Percentiles rank a stretch among this genome's conserved stretches.
Evolutionary conservation across 257 asterid genomes (phyloP).

Genomic region (Capsicum pubescens): DNA sequence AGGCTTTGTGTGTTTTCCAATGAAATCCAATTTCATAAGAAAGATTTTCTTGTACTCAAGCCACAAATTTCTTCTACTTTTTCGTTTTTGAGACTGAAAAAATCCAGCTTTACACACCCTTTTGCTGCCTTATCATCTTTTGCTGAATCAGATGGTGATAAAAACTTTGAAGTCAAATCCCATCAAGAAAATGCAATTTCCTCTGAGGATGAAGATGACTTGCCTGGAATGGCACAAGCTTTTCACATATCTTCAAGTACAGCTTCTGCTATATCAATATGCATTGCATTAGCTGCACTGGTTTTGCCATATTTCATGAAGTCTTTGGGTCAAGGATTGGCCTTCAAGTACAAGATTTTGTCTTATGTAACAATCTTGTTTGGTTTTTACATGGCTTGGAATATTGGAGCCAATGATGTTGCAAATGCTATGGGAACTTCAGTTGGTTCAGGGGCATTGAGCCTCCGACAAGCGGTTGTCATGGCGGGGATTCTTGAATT

Average conservation of each 20-base stretch:
- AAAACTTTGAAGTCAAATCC: slow-evolving; percentile 26
- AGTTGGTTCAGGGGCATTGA: slow-evolving; percentile 91
- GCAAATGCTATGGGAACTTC: slow-evolving; percentile 99
- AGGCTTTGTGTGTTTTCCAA: slow-evolving; percentile 32
- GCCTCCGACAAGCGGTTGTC: slow-evolving; percentile 86
- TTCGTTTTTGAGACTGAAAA: slow-evolving; percentile 40
- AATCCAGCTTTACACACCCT: slow-evolving; percentile 40
- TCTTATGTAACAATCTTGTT: slow-evolving; percentile 74
- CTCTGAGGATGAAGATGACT: slow-evolving; percentile 36
- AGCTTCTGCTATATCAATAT: slow-evolving; percentile 74
- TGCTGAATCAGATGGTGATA: slow-evolving; percentile 59
- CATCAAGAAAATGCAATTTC: slow-evolving; percentile 36
- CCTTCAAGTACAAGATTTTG: slow-evolving; percentile 54
- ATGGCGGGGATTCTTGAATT: slow-evolving; percentile 85
- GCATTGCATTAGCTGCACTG: slow-evolving; percentile 80
- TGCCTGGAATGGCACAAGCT: slow-evolving; percentile 84
- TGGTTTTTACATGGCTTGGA: slow-evolving; percentile 99
- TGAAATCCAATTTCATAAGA: slow-evolving; percentile 41
- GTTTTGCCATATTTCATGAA: slow-evolving; percentile 72
- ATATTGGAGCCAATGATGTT: slow-evolving; percentile 95
- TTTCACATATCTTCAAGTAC: slow-evolving; percentile 70
- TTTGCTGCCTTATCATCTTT: slow-evolving; percentile 71
- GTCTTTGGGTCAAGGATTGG: slow-evolving; percentile 63
- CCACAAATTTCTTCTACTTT: slow-evolving; percentile 39
- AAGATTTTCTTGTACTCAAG: slow-evolving; percentile 45